phyloP scores from a whole-genome alignment of 2,329 filamentous ascomycete genomes.

The Phialocephala sp. region DNA sequence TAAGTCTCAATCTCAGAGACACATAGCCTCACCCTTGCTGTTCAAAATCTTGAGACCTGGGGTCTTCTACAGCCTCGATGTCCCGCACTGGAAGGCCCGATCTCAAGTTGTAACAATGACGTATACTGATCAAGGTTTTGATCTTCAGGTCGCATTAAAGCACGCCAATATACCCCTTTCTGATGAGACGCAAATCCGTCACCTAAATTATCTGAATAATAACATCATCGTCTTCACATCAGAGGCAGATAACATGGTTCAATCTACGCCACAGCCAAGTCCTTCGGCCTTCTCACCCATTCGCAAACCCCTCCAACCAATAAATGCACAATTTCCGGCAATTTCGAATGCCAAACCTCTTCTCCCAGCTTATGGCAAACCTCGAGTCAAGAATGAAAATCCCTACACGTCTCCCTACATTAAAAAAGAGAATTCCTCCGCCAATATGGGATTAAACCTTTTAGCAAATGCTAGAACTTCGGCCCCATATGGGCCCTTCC shows the following conservation, averaged over 20 bases:
- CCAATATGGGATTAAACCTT: background rate
- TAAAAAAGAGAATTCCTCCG: background rate
- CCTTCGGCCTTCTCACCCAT: conserved; percentile 8
- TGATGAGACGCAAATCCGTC: conserved; percentile 18
- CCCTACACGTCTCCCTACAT: background rate
- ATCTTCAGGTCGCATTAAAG: background rate
- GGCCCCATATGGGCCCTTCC: background rate
- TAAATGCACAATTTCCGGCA: conserved; percentile 14
- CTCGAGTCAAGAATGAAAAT: conserved; percentile 1
- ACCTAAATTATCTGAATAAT: conserved; percentile 22
- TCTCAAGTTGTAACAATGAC: background rate
- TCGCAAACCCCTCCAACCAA: conserved; percentile 19
- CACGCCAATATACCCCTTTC: background rate
- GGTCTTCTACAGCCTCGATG: background rate
- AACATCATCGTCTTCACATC: conserved; percentile 28
- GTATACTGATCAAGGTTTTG: background rate
- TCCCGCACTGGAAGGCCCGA: background rate
- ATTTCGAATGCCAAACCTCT: conserved; percentile 4
- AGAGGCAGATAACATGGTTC: conserved; percentile 2
- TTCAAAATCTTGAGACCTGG: background rate
- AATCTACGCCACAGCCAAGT: background rate
- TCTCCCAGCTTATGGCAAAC: too few relatives aligned
- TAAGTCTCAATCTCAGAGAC: background rate
- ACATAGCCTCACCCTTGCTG: background rate
- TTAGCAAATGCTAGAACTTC: background rate